These are phyloP conservation scores for Gamarada debralockiae DNA, from an alignment of 495 filamentous ascomycete species.

Conservation along the genomic window DNA sequence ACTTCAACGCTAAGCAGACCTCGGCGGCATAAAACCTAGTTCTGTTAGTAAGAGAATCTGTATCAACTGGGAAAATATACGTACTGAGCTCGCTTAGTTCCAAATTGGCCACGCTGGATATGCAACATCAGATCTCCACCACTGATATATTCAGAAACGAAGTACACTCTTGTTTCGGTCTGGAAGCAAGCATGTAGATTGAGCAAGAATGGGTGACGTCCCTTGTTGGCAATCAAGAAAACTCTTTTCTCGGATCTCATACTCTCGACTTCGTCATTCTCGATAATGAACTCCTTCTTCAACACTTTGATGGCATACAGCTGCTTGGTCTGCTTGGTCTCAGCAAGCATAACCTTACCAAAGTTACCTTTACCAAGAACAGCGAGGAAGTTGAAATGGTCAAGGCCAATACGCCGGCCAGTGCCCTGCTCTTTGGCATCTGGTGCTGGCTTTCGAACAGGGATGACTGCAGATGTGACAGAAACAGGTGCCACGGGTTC, in stretches of 20 bases:
- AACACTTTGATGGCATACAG: constrained; percentile 98
- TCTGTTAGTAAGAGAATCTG: not conserved
- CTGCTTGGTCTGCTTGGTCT: constrained; percentile 87
- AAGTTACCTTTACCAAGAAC: constrained; percentile 99
- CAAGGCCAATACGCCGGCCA: constrained; percentile 81
- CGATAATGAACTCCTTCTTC: constrained; percentile 99
- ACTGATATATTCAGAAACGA: constrained; percentile 99
- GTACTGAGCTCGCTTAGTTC: constrained; percentile 91
- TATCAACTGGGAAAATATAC: constrained; percentile 39
- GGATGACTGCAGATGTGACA: constrained; percentile 37
- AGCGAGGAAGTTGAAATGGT: constrained; percentile 98
- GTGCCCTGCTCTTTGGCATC: constrained; percentile 57
- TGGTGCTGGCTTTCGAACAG: constrained; percentile 45
- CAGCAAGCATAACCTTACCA: constrained; percentile 98
- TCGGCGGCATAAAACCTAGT: constrained; percentile 90
- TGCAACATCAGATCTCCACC: constrained; percentile 99
- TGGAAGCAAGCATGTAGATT: constrained; percentile 98
- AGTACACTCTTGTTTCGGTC: constrained; percentile 98
- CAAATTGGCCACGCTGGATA: constrained; percentile 94
- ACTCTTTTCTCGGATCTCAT: constrained; percentile 96
- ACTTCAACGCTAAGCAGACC: constrained; percentile 92
- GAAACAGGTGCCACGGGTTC: constrained; percentile 26
- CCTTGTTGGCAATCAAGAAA: constrained; percentile 94
- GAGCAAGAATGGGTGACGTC: constrained; percentile 92
- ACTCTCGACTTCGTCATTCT: constrained; percentile 99